Evolutionary conservation across 495 filamentous ascomycete genomes (phyloP).

Genomic region (Coniosporium apollinis): DNA sequence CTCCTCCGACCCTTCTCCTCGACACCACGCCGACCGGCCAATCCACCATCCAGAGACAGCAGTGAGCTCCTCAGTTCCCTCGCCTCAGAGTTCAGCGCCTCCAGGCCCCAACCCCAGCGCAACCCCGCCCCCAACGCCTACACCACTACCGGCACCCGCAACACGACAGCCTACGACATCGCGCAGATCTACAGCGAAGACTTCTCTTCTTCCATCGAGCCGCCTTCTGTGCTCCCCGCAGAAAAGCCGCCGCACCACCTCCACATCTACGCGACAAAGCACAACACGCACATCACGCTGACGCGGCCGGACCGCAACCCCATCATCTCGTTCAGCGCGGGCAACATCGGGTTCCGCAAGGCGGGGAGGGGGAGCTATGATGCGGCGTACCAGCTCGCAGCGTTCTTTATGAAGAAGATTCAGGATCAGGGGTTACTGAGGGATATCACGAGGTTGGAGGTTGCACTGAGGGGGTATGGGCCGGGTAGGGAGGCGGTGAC

Average conservation of each 20-base stretch:
- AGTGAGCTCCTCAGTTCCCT: no score
- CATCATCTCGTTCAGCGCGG: constrained; percentile 57
- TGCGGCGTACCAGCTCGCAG: constrained; percentile 77
- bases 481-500: constrained; percentile 69
- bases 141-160: no score
- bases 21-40: no score
- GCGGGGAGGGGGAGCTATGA: constrained; percentile 63
- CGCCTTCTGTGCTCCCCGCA: no score
- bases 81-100: no score
- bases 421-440: constrained; percentile 49
- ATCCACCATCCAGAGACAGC: no score
- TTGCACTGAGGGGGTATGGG: constrained; percentile 71
- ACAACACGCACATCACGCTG: constrained; percentile 87
- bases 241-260: constrained; percentile 63
- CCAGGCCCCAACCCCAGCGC: no score
- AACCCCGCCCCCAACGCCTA: no score
- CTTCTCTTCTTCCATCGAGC: no score
- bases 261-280: constrained; percentile 70
- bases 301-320: constrained; percentile 62
- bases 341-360: constrained; percentile 79
- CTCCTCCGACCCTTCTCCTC: no score
- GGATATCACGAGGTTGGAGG: constrained; percentile 49
- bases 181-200: no score
- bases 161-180: no score
- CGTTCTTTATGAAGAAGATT: constrained; percentile 60